phyloP scores from a whole-genome alignment of 2,329 filamentous ascomycete genomes.

The Mollisiaceae sp. region DNA sequence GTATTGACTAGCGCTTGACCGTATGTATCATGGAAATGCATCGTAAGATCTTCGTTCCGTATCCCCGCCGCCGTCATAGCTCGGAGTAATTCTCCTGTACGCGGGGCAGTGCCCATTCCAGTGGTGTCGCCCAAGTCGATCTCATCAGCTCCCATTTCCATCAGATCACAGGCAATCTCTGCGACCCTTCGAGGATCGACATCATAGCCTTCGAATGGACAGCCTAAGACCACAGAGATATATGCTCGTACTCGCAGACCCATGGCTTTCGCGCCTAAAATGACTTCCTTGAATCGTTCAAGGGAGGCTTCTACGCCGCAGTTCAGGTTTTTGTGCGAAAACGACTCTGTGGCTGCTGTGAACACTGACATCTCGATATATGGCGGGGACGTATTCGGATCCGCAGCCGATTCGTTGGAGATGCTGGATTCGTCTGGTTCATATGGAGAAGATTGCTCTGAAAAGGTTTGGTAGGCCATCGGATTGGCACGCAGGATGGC shows the following conservation, averaged over 20 bases:
- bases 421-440: constrained; percentile 41
- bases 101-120: constrained; percentile 83
- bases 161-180: constrained; percentile 69
- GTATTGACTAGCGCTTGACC: constrained; percentile 85
- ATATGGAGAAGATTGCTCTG: constrained; percentile 34
- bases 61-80: constrained; percentile 71
- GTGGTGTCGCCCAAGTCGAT: constrained; percentile 91
- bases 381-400: constrained; percentile 42
- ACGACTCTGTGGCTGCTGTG: constrained; percentile 80
- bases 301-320: constrained; percentile 78
- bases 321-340: constrained; percentile 83
- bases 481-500: constrained; percentile 59
- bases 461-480: constrained; percentile 57
- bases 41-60: constrained; percentile 71
- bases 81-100: constrained; percentile 67
- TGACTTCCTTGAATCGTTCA: constrained; percentile 71
- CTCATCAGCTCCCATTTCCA: constrained; percentile 90
- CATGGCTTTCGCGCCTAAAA: constrained; percentile 66
- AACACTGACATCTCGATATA: constrained; percentile 79
- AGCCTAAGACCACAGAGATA: constrained; percentile 81
- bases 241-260: constrained; percentile 77
- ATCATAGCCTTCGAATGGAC: constrained; percentile 73
- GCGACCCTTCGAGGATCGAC: constrained; percentile 68
- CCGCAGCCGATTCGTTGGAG: constrained; percentile 16
- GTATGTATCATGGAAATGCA: constrained; percentile 91